Evolutionary conservation across 2,329 filamentous ascomycete species (phyloP).

Genomic region (Colletotrichum gigasporum): DNA sequence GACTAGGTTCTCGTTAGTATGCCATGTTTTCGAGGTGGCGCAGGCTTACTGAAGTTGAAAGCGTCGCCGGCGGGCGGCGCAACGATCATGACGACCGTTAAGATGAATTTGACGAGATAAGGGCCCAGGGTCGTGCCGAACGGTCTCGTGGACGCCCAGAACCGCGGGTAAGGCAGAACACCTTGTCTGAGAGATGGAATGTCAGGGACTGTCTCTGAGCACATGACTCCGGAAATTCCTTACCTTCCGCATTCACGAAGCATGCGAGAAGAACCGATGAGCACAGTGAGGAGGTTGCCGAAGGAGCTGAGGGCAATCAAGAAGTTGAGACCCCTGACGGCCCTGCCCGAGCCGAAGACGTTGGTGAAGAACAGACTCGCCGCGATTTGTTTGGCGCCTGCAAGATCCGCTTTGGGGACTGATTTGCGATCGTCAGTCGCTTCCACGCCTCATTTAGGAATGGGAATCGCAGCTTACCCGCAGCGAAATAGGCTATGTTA

Average conservation of each 20-base stretch:
- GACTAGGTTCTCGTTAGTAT: conserved; percentile 46
- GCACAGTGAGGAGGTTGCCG: conserved; percentile 64
- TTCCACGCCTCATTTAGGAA: too few relatives aligned
- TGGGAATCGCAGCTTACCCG: conserved; percentile 32
- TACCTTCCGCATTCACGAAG: conserved; percentile 64
- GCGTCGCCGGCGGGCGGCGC: conserved; percentile 70
- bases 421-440: too few relatives aligned
- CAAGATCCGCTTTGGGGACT: conserved; percentile 61
- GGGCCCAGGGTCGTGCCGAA: conserved; percentile 71
- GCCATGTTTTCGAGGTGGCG: not conserved
- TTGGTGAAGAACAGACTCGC: conserved; percentile 67
- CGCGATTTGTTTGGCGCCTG: conserved; percentile 59
- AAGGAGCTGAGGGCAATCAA: conserved; percentile 65
- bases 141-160: conserved; percentile 70
- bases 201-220: too few relatives aligned
- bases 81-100: conserved; percentile 68
- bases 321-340: conserved; percentile 63
- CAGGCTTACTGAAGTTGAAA: conserved; percentile 64
- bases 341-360: conserved; percentile 61
- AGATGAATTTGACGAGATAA: conserved; percentile 63
- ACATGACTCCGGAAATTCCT: too few relatives aligned
- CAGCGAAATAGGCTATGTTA: conserved; percentile 69
- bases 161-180: conserved; percentile 63
- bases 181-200: conserved; percentile 58
- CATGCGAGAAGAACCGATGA: conserved; percentile 63